Percentiles rank a stretch among this genome's conserved stretches.
Evolutionary conservation across 495 filamentous ascomycete species (phyloP).

Genomic region (Penicillium argentinense): DNA sequence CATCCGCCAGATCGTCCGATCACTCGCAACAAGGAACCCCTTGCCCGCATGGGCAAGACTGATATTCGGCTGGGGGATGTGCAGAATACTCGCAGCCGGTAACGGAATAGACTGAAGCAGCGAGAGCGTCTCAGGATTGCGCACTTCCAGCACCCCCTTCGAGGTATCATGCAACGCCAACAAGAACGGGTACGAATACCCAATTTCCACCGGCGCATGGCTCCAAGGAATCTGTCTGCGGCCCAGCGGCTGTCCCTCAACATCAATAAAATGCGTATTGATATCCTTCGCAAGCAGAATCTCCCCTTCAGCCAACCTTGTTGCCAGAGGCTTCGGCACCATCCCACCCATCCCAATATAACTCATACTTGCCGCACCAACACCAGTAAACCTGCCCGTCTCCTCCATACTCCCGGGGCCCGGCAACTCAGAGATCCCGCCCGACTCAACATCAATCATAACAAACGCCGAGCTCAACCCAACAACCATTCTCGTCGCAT

Average conservation of each 20-base stretch:
- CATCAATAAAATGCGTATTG: conserved; percentile 88
- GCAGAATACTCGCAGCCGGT: conserved; percentile 74
- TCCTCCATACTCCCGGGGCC: conserved; percentile 75
- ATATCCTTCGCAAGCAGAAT: conserved; percentile 92
- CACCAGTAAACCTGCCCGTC: conserved; percentile 62
- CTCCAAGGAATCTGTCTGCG: conserved; percentile 90
- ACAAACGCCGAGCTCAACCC: conserved; percentile 88
- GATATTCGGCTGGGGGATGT: conserved; percentile 92
- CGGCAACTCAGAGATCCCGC: conserved; percentile 69
- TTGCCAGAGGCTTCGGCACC: conserved; percentile 85
- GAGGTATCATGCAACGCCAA: conserved; percentile 79
- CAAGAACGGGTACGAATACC: conserved; percentile 95
- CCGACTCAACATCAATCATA: conserved; percentile 77
- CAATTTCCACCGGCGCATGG: conserved; percentile 81
- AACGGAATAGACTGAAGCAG: conserved; percentile 82
- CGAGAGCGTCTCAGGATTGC: conserved; percentile 88
- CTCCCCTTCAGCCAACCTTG: conserved; percentile 76
- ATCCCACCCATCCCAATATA: conserved; percentile 93
- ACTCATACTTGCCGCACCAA: conserved; percentile 77
- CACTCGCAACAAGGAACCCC: conserved; percentile 86
- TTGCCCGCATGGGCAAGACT: conserved; percentile 93
- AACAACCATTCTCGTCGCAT: conserved; percentile 77
- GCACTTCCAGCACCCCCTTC: conserved; percentile 84
- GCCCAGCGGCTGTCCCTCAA: conserved; percentile 76
- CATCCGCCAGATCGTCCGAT: conserved; percentile 93